Percentiles rank a stretch among this genome's conserved stretches.
Evolutionary conservation across 371 early-diverging fungal genomes (phyloP).

Genomic region (Rhizomucor miehei): DNA sequence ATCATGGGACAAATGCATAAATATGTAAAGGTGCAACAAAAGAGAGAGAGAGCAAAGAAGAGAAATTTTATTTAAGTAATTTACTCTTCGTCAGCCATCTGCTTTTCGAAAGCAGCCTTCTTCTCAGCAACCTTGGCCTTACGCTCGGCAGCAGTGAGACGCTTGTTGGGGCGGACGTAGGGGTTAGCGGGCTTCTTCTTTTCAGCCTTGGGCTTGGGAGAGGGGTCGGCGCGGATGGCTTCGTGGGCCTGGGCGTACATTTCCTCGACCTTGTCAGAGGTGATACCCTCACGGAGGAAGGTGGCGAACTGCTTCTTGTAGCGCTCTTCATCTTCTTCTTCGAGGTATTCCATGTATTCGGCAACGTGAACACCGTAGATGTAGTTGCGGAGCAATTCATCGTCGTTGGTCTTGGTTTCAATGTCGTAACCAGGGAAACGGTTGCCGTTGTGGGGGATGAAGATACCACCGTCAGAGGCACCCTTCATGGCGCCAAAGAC

Average conservation of each 20-base stretch:
- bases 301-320: constrained; percentile 97
- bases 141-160: constrained; percentile 90
- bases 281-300: constrained; percentile 92
- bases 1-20: too few species aligned
- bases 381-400: constrained; percentile 95
- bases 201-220: constrained; percentile 68
- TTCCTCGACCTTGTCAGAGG: constrained; percentile 93
- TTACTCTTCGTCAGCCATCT: constrained; percentile 12
- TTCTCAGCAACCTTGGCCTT: constrained; percentile 87
- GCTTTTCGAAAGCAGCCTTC: constrained; percentile 75
- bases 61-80: neutral
- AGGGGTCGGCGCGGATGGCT: constrained; percentile 92
- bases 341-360: constrained; percentile 97
- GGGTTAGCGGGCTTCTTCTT: constrained; percentile 57
- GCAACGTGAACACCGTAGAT: constrained; percentile 99
- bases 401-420: constrained; percentile 89
- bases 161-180: constrained; percentile 50
- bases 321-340: constrained; percentile 98
- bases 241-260: constrained; percentile 95
- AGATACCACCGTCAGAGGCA: constrained; percentile 99
- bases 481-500: constrained; percentile 99
- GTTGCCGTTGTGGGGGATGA: constrained; percentile 97
- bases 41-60: neutral
- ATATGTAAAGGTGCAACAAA: too few species aligned
- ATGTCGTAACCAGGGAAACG: constrained; percentile 99